Evolutionary conservation across 2,329 filamentous ascomycete genomes (phyloP).

Genomic region (Bipolaris zeicola): DNA sequence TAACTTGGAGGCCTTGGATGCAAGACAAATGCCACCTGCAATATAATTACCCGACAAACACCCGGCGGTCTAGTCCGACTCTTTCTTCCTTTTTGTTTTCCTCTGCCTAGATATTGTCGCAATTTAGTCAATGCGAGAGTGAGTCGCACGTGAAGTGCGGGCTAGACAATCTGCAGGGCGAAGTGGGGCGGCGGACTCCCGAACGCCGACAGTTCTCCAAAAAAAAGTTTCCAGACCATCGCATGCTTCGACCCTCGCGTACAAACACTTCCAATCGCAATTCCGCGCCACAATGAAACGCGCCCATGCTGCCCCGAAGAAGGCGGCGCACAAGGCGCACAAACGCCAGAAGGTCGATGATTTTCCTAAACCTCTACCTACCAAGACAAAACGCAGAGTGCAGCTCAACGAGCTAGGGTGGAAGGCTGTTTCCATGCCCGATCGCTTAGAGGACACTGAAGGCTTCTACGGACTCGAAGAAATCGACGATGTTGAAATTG

Average conservation of each 20-base stretch:
- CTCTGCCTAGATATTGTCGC: not conserved
- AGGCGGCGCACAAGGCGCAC: constrained; percentile 46
- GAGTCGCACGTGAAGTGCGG: constrained; percentile 30
- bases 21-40: not conserved
- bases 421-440: constrained; percentile 70
- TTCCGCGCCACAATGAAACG: constrained; percentile 44
- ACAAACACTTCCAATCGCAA: constrained; percentile 6
- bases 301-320: constrained; percentile 47
- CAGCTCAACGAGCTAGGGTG: constrained; percentile 62
- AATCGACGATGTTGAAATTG: constrained; percentile 86
- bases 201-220: constrained; percentile 30
- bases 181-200: constrained; percentile 31
- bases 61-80: not conserved
- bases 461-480: constrained; percentile 93
- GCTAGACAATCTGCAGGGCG: constrained; percentile 26
- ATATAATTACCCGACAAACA: not conserved
- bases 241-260: constrained; percentile 6
- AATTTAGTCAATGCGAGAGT: constrained; percentile 11
- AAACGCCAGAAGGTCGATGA: constrained; percentile 53
- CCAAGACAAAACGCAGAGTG: constrained; percentile 40
- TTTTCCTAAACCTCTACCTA: constrained; percentile 15
- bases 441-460: constrained; percentile 84
- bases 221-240: constrained; percentile 25
- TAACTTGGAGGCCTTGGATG: not conserved
- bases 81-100: not conserved